phyloP scores from a whole-genome alignment of 2,329 filamentous ascomycete species.

The Botrytis squamosa region DNA sequence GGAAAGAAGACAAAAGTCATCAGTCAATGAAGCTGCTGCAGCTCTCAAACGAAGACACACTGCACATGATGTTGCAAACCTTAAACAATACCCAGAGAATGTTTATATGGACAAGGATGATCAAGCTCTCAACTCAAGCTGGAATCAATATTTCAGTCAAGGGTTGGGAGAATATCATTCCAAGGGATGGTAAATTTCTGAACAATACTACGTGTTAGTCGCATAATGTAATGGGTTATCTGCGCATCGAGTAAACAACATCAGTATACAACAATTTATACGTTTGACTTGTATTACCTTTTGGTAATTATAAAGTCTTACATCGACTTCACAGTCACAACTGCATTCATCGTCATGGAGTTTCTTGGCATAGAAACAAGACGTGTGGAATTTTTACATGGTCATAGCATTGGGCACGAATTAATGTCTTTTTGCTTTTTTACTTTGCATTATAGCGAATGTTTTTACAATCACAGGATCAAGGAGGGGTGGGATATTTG shows the following conservation, averaged over 20 bases:
- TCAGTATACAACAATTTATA: conserved; percentile 29
- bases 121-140: conserved; percentile 64
- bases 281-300: conserved; percentile 32
- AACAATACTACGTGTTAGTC: conserved; percentile 26
- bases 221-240: conserved; percentile 32
- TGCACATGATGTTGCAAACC: conserved; percentile 83
- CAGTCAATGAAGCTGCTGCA: conserved; percentile 71
- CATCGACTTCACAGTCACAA: conserved; percentile 37
- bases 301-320: conserved; percentile 31
- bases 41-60: conserved; percentile 89
- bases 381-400: conserved; percentile 26
- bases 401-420: conserved; percentile 28
- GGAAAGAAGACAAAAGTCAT: conserved; percentile 91
- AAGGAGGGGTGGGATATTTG: conserved; percentile 14
- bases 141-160: conserved; percentile 82
- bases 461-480: conserved; percentile 14
- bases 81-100: conserved; percentile 76
- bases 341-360: conserved; percentile 35
- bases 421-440: conserved; percentile 33
- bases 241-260: conserved; percentile 28
- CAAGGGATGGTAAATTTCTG: conserved; percentile 69
- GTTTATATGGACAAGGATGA: conserved; percentile 56
- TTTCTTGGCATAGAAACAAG: conserved; percentile 34
- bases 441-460: conserved; percentile 27
- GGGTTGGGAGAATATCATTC: conserved; percentile 79